Evolutionary conservation across 371 early-diverging fungal species (phyloP).

Genomic region (Mortierella sp.): DNA sequence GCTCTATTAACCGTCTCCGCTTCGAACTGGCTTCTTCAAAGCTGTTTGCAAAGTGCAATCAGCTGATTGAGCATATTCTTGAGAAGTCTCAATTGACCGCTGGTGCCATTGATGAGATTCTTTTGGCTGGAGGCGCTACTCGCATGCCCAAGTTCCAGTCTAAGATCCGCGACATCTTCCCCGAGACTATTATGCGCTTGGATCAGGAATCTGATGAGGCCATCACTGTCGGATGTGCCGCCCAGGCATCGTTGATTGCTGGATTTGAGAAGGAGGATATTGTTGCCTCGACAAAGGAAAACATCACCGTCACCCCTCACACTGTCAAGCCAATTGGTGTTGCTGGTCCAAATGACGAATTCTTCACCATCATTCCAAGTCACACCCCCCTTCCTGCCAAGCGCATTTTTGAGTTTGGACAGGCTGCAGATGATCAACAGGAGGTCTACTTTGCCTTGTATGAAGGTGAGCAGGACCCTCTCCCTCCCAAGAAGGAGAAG

Average conservation of each 20-base stretch:
- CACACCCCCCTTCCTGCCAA: constrained; percentile 90
- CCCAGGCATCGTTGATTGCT: constrained; percentile 86
- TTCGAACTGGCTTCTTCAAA: constrained; percentile 92
- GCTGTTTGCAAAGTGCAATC: constrained; percentile 82
- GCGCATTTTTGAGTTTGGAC: constrained; percentile 80
- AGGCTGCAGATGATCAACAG: constrained; percentile 75
- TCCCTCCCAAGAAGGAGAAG: constrained; percentile 71
- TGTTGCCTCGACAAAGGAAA: constrained; percentile 66
- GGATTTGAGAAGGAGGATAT: constrained; percentile 70
- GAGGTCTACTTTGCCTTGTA: constrained; percentile 86
- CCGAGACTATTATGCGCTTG: constrained; percentile 80
- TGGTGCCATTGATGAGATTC: constrained; percentile 83
- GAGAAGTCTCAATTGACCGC: constrained; percentile 53
- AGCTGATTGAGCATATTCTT: constrained; percentile 75
- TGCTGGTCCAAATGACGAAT: constrained; percentile 75
- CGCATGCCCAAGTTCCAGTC: constrained; percentile 98
- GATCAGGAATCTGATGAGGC: constrained; percentile 95
- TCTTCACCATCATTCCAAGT: constrained; percentile 83
- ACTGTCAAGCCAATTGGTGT: constrained; percentile 85
- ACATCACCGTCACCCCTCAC: constrained; percentile 76
- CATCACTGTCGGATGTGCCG: constrained; percentile 98
- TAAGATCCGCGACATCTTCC: constrained; percentile 88
- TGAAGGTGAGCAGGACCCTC: constrained; percentile 77
- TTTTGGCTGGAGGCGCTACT: constrained; percentile 98
- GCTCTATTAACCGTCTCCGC: constrained; percentile 88